phyloP scores from a whole-genome alignment of 2,329 filamentous ascomycete genomes.

The Alternaria alternata region DNA sequence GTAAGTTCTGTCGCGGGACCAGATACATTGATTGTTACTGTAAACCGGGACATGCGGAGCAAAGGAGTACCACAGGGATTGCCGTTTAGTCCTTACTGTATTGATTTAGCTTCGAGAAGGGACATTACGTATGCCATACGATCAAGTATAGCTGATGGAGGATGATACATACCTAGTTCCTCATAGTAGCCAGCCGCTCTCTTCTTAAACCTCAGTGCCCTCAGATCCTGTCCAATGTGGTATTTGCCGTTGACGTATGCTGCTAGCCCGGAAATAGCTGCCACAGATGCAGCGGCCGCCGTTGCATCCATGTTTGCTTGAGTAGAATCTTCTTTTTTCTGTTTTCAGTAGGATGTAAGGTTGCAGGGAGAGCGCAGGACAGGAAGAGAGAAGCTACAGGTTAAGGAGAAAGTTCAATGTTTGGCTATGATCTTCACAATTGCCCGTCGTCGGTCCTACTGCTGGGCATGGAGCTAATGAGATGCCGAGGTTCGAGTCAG shows the following conservation, averaged over 20 bases:
- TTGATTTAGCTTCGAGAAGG: background rate
- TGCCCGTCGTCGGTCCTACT: background rate
- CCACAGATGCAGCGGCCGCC: conserved; percentile 38
- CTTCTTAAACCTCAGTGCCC: conserved; percentile 53
- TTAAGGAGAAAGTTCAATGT: background rate
- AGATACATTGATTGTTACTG: conserved; percentile 64
- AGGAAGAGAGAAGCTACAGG: background rate
- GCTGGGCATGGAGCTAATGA: conserved; percentile 4
- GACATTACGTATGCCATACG: no score
- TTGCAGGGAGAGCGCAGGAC: background rate
- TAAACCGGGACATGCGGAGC: conserved; percentile 38
- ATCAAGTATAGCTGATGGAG: background rate
- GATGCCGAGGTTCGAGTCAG: conserved; percentile 33
- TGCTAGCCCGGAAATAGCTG: conserved; percentile 52
- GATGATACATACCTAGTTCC: conserved; percentile 33
- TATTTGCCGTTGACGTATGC: conserved; percentile 74
- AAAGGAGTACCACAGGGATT: conserved; percentile 44
- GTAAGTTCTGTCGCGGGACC: conserved; percentile 66
- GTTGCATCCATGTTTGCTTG: conserved; percentile 26
- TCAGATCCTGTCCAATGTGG: conserved; percentile 69
- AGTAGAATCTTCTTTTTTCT: background rate
- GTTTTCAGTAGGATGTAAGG: background rate
- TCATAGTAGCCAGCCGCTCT: conserved; percentile 44
- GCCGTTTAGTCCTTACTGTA: conserved; percentile 52
- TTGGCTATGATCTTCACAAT: conserved; percentile 1